phyloP scores from a whole-genome alignment of 2,329 filamentous ascomycete genomes.

The Aspergillus sergii region DNA sequence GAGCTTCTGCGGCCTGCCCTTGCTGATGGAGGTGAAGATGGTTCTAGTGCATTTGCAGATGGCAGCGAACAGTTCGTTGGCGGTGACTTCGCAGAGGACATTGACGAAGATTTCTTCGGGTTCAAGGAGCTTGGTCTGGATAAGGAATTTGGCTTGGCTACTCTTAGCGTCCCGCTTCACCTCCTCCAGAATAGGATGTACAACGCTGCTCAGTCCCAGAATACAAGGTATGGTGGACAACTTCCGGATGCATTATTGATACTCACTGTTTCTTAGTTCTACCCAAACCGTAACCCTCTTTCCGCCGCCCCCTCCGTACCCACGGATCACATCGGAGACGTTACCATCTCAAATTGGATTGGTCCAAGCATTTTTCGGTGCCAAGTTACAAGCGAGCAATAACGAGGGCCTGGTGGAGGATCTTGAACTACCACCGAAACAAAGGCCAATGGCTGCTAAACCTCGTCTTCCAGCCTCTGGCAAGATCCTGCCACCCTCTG shows the following conservation, averaged over 20 bases:
- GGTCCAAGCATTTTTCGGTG: conserved; percentile 87
- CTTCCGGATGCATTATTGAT: conserved; percentile 6
- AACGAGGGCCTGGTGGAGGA: conserved; percentile 87
- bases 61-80: conserved; percentile 96
- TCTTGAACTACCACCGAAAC: conserved; percentile 90
- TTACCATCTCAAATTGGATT: conserved; percentile 81
- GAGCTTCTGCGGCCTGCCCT: conserved; percentile 91
- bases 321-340: conserved; percentile 77
- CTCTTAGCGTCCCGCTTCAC: conserved; percentile 89
- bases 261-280: conserved; percentile 23
- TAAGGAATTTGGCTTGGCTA: conserved; percentile 83
- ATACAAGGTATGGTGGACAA: conserved; percentile 52
- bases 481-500: conserved; percentile 44
- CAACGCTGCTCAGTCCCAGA: conserved; percentile 79
- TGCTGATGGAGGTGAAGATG: conserved; percentile 76
- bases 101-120: conserved; percentile 98
- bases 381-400: conserved; percentile 81
- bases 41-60: conserved; percentile 89
- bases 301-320: conserved; percentile 68
- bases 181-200: conserved; percentile 89
- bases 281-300: conserved; percentile 58
- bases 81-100: conserved; percentile 95
- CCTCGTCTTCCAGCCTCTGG: conserved; percentile 50
- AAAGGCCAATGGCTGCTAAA: conserved; percentile 58
- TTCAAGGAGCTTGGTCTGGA: conserved; percentile 95